Evolutionary conservation across 2,329 filamentous ascomycete species (phyloP), one percentile per base, ranked within the genome.

Genomic region (Colletotrichum sublineola): DNA sequence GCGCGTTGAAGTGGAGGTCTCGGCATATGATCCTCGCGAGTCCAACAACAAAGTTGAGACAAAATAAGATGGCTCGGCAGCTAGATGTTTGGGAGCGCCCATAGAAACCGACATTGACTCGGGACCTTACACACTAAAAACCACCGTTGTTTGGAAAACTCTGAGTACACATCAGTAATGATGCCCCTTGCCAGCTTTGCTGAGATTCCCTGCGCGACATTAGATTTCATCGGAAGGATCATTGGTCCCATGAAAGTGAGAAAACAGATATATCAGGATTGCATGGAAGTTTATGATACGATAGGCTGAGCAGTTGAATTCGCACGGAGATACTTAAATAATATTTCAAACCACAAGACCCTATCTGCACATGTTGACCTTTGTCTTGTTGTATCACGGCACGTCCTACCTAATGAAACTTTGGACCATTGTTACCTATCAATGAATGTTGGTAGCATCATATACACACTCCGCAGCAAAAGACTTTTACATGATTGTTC

Each of bases 1-100:
- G 84, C 75, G 78, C 31, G 80, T 87, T 9, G 84, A 87, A 75
- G 84, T 87, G 76, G 85, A 87, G 75, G 84, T 86, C 20, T 76
- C 76, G 18, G 83, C 82, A 1, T 57, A 72, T 38, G 73, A 68
- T 29, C 73, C 73, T 0, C 29, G 68, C 7, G 50, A 48, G 1
- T 42, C 36, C 20, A 52, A 52, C n/a, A 46, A 56, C 24, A 24
- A 9, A 18, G 20, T 2, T 9, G 33, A 31, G 9, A 9, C 15
- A 20, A 55, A 55, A 8, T 36, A n/a, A 36, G 3, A 33, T 36
- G 29, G 2, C 29, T 31, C 36, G 11, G 36, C 6, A 6, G 11
- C 12, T 9, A 1, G 20, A 14, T 42, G 5, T 11, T 40, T 44
- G 6, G 7, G 12, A 6, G 5, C 24, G 24, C 24, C 7, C 14